Evolutionary conservation across 2,329 filamentous ascomycete species (phyloP), one percentile per base, ranked within the genome.

Genomic region (Colletotrichum brevisporum): DNA sequence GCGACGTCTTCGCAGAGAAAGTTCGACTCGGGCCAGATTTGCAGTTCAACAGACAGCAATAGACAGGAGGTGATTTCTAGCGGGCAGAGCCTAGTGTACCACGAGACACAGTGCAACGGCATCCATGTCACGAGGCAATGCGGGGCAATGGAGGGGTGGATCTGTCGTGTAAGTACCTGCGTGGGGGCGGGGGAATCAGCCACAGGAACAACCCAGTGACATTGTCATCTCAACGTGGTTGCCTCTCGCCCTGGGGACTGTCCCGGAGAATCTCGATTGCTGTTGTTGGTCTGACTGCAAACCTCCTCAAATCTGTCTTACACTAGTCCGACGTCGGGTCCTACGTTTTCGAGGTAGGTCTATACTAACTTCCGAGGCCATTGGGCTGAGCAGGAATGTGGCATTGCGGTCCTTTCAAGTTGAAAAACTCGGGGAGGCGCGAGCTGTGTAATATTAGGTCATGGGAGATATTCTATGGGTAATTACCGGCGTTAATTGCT

Each of bases 401-500:
- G 31, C 10, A 2, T 10, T 24, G 21, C 21, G 2, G 21, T 3
- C 21, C 21, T 24, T 24, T 10, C 10, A 2, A 36, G 27, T 36
- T 12, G 31, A 36, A 3, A 31, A 10, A 31, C 2, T 36, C 3
- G 31, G 31, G 31, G 31, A 12, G 31, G 31, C 31, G 9, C 8
- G 31, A 24, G 21, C 21, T 36, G 9, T 36, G 26, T 27, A 4
- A 36, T 15, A n/a, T 43, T 5, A 43, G 41, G 15, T 43, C 41
- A 12, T 13, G 16, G 15, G 5, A n/a, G 13, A 2, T n/a, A 15
- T 43, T n/a, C 13, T n/a, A 1, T n/a, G 55, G 66, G 54, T 55
- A 21, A 56, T 60, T 45, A 66, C 50, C 66, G 66, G 62, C 54
- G 51, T 60, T 65, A 18, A 26, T 69, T 66, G 43, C 66, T 69